Conservation (phyloP, 768 basidiomycete species). For the Cyathus striatus region DNA sequence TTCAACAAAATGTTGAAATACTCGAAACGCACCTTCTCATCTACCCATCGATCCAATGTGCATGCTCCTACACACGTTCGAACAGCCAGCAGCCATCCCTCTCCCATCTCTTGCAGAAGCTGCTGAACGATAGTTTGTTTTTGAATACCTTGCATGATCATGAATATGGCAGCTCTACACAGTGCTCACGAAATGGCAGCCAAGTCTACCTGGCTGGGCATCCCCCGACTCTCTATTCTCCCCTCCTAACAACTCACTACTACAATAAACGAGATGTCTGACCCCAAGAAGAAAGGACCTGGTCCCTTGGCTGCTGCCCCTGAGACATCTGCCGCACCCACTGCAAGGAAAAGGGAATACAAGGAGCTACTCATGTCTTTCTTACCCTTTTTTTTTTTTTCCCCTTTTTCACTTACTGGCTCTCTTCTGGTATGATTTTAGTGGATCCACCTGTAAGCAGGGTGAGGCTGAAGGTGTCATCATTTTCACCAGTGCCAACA, state of each 20-base stretch:
- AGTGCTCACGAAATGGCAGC: no score
- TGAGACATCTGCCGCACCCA: slow-evolving; percentile 15
- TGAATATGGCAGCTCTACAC: no score
- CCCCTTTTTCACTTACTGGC: slow-evolving; percentile 6
- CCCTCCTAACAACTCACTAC: slow-evolving; percentile 4
- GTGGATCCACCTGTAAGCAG: slow-evolving; percentile 97
- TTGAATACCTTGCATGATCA: slow-evolving; percentile 90
- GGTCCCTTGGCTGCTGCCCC: slow-evolving; percentile 47
- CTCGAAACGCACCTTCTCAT: slow-evolving; percentile 93
- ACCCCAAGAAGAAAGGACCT: slow-evolving; percentile 45
- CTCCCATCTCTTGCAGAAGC: slow-evolving; percentile 65
- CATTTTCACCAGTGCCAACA: slow-evolving; percentile 96
- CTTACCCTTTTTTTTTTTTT: no score
- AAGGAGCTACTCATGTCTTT: slow-evolving; percentile 72
- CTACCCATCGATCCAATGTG: slow-evolving; percentile 83
- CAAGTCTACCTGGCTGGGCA: no score
- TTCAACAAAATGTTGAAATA: slow-evolving; percentile 99
- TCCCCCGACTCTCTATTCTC: slow-evolving; percentile 3
- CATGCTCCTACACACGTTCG: slow-evolving; percentile 70
- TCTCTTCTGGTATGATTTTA: slow-evolving; percentile 21
- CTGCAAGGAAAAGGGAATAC: slow-evolving; percentile 72
- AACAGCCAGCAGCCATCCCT: slow-evolving; percentile 62
- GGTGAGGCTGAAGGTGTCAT: slow-evolving; percentile 99
- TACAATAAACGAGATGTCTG: slow-evolving; percentile 14
- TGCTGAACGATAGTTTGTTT: slow-evolving; percentile 84